phyloP scores from a whole-genome alignment of 257 asterid species.

The Striga asiatica region DNA sequence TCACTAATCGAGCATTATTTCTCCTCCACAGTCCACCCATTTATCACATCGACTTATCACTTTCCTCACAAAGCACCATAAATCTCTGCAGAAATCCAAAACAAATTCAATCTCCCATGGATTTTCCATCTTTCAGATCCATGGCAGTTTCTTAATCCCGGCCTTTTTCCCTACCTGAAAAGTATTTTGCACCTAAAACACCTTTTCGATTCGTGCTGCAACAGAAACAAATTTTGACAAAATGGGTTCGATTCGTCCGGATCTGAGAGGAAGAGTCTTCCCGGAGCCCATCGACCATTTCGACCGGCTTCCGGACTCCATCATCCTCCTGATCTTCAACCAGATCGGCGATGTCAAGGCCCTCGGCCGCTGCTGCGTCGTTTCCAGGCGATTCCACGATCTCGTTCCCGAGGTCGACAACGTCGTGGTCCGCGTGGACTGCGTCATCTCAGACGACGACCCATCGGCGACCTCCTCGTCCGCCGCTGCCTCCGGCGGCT shows the following conservation, averaged over 20 bases:
- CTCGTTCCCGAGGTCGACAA: constrained; percentile 76
- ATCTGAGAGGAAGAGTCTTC: constrained; percentile 37
- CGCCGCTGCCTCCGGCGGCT: constrained; percentile 7
- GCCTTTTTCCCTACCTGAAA: no score
- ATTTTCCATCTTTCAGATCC: no score
- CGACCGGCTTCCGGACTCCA: constrained; percentile 62
- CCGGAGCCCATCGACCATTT: constrained; percentile 65
- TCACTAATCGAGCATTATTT: no score
- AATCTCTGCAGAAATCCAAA: no score
- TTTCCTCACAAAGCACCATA: no score
- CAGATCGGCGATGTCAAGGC: constrained; percentile 86
- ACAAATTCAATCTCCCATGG: no score
- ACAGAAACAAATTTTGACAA: no score
- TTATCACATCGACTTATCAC: no score
- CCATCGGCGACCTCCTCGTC: constrained; percentile 30
- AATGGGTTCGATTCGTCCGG: constrained; percentile 41
- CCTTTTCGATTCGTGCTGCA: no score
- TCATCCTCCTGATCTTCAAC: constrained; percentile 68
- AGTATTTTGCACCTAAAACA: no score
- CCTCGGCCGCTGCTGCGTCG: constrained; percentile 76
- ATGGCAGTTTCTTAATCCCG: no score
- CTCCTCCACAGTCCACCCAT: no score
- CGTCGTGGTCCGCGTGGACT: constrained; percentile 86
- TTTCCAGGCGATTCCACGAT: constrained; percentile 56
- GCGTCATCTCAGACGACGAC: constrained; percentile 90